Percentiles rank a stretch among this genome's conserved stretches.
phyloP scores from a whole-genome alignment of 129 eudicot genomes.

The Flaveria bidentis region DNA sequence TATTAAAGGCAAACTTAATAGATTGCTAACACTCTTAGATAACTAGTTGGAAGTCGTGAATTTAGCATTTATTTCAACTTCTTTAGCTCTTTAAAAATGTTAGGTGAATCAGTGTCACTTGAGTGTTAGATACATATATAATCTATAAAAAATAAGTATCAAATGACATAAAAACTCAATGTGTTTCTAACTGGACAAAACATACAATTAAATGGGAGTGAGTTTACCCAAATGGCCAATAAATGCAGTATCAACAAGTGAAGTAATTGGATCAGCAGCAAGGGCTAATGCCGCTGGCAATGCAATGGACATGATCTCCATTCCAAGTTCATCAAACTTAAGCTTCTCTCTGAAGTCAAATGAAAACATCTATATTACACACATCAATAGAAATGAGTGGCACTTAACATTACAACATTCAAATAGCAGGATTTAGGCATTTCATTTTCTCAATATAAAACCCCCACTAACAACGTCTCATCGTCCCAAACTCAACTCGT shows the following conservation, averaged over 20 bases:
- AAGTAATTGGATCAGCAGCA: conserved; percentile 88
- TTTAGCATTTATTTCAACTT: neutral
- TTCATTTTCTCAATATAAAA: no score
- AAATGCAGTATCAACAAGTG: conserved; percentile 85
- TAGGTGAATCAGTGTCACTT: neutral
- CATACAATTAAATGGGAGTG: neutral
- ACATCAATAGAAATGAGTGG: neutral
- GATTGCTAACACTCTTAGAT: neutral
- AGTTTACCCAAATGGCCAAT: conserved; percentile 83
- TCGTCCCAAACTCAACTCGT: neutral
- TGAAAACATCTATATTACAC: neutral
- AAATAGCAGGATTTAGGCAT: no score
- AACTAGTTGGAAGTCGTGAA: neutral
- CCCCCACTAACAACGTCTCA: no score
- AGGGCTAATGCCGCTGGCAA: conserved; percentile 93
- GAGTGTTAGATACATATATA: neutral
- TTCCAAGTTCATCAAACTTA: conserved; percentile 64
- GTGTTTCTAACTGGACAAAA: conserved; percentile 6
- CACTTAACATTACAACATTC: neutral
- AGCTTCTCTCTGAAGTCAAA: conserved; percentile 50
- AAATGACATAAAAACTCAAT: neutral
- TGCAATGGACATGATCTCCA: conserved; percentile 85
- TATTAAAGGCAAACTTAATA: neutral
- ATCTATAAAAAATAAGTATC: neutral
- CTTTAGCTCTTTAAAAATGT: neutral